A percentile compares a stretch with the other conserved stretches of the same genome.
These are phyloP conservation scores for Aspergillus sp. DNA, from an alignment of 2,329 filamentous ascomycete genomes.

Conservation along the genomic window DNA sequence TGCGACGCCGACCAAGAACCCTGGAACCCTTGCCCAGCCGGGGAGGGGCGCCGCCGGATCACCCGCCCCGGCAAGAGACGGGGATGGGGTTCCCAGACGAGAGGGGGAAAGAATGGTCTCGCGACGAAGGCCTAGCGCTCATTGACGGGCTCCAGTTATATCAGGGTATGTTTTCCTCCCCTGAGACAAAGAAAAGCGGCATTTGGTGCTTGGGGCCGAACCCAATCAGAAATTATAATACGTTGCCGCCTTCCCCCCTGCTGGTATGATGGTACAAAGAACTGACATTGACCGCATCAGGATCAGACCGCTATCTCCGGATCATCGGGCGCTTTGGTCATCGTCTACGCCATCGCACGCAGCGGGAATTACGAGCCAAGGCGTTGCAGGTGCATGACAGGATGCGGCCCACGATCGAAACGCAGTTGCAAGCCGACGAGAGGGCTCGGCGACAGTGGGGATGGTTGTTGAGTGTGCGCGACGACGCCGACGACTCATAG, in stretches of 20 bases:
- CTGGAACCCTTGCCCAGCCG: no score
- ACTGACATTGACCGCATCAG: constrained; percentile 2
- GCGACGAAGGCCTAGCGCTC: constrained; percentile 15
- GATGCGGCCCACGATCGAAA: constrained; percentile 3
- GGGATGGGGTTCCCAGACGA: neutral
- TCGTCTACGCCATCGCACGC: constrained; percentile 9
- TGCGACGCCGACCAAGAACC: neutral
- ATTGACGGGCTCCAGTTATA: constrained; percentile 18
- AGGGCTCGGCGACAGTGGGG: constrained; percentile 10
- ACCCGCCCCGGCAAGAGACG: no score
- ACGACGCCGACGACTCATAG: neutral
- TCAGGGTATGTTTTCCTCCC: constrained; percentile 8
- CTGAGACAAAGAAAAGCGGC: no score
- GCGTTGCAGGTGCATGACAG: constrained; percentile 8
- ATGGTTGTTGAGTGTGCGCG: constrained; percentile 16
- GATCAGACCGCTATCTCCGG: constrained; percentile 16
- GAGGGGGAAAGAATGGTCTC: constrained; percentile 11
- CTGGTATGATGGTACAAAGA: neutral
- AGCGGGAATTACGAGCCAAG: constrained; percentile 12
- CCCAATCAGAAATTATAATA: no score
- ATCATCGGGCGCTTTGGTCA: constrained; percentile 14
- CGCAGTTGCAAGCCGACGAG: constrained; percentile 9
- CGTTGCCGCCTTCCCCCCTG: no score
- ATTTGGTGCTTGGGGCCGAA: no score
- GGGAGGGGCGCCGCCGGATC: no score